phyloP scores from a whole-genome alignment of 352 stramenopile species.

The Phytophthora brassicae region DNA sequence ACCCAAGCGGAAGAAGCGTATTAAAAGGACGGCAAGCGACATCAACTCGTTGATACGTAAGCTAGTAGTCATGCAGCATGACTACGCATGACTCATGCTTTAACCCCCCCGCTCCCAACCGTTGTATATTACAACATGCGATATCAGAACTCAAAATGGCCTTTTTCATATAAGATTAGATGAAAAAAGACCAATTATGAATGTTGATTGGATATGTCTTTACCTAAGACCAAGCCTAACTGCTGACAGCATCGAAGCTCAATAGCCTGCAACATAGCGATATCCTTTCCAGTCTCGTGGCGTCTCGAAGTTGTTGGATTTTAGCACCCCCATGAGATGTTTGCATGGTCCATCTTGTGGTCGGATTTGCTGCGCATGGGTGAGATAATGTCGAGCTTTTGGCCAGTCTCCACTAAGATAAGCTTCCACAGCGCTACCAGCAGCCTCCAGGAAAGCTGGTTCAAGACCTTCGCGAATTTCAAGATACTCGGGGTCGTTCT shows the following conservation, averaged over 20 bases:
- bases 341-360: conserved; percentile 90
- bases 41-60: conserved; percentile 18
- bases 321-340: conserved; percentile 90
- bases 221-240: too few species aligned
- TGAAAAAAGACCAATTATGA: conserved; percentile 10
- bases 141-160: too few species aligned
- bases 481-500: conserved; percentile 82
- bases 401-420: conserved; percentile 78
- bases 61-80: conserved; percentile 9
- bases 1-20: conserved; percentile 1
- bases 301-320: conserved; percentile 79
- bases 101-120: too few species aligned
- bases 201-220: conserved; percentile 4
- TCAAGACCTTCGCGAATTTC: conserved; percentile 83
- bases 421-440: conserved; percentile 61
- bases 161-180: too few species aligned
- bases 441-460: conserved; percentile 76
- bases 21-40: too few species aligned
- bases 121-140: too few species aligned
- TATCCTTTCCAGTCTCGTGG: conserved; percentile 92
- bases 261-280: conserved; percentile 85
- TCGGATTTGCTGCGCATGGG: conserved; percentile 70
- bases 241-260: neutral
- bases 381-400: conserved; percentile 73
- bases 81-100: too few species aligned